Percentiles rank a stretch among this genome's conserved stretches.
phyloP scores from a whole-genome alignment of 768 basidiomycete genomes.

The Auriscalpium microsporum region DNA sequence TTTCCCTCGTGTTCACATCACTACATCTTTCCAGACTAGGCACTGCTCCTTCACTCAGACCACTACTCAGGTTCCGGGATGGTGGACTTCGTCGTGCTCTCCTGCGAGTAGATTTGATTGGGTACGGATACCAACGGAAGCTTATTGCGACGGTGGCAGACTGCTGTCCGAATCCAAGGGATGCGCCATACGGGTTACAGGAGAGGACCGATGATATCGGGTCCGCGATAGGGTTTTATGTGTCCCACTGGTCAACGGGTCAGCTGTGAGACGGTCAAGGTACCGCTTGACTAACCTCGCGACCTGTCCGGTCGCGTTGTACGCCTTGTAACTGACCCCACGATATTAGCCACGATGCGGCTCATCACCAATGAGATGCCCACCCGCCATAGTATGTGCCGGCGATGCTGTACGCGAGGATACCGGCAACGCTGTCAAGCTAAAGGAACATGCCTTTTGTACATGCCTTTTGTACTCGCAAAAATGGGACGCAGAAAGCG shows the following conservation, averaged over 20 bases:
- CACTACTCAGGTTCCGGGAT: slow-evolving; percentile 22
- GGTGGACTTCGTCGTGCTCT: slow-evolving; percentile 24
- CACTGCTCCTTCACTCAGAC: neutral
- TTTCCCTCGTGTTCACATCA: too few relatives aligned
- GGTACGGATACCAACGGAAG: too few relatives aligned
- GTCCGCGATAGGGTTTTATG: slow-evolving; percentile 31
- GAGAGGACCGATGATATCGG: slow-evolving; percentile 27
- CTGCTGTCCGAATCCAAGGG: slow-evolving; percentile 25
- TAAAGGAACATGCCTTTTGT: too few relatives aligned
- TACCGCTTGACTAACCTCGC: slow-evolving; percentile 12
- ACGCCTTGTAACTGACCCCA: slow-evolving; percentile 24
- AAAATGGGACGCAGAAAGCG: too few relatives aligned
- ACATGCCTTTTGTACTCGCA: neutral
- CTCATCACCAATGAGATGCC: slow-evolving; percentile 1
- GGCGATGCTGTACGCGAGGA: slow-evolving; percentile 27
- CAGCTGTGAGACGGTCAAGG: too few relatives aligned
- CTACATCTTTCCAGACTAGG: too few relatives aligned
- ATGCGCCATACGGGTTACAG: slow-evolving; percentile 30
- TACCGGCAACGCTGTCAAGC: slow-evolving; percentile 15
- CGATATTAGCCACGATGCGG: neutral
- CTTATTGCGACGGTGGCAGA: slow-evolving; percentile 28
- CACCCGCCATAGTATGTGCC: slow-evolving; percentile 27
- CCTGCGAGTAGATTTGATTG: slow-evolving; percentile 19
- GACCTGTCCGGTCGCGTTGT: slow-evolving; percentile 33
- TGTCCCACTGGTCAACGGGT: slow-evolving; percentile 21